These are phyloP conservation scores for Boechera retrofracta DNA, from an alignment of 345 rosid genomes.

Conservation along the genomic window DNA sequence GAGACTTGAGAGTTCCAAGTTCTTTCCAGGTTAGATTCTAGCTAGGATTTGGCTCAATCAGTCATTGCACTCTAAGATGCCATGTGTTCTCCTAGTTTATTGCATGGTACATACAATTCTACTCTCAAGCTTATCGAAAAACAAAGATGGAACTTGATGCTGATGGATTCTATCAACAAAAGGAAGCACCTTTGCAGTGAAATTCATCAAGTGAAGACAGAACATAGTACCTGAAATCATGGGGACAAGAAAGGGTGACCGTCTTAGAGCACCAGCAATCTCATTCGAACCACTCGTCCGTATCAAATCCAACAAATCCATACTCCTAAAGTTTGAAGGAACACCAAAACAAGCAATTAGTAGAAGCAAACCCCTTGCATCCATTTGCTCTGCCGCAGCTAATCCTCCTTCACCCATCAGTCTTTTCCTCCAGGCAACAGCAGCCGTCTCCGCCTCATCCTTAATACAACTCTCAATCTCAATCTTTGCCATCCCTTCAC, in stretches of 20 bases:
- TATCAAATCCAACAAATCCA: slow-evolving; percentile 68
- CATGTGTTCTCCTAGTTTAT: neutral
- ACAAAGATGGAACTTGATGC: slow-evolving; percentile 1
- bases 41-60: neutral
- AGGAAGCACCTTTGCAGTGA: slow-evolving; percentile 16
- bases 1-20: neutral
- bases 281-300: slow-evolving; percentile 47
- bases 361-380: slow-evolving; percentile 78
- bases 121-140: neutral
- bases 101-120: slow-evolving; percentile 18
- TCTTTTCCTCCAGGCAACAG: slow-evolving; percentile 72
- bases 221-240: slow-evolving; percentile 61
- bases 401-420: slow-evolving; percentile 68
- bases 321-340: slow-evolving; percentile 53
- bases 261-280: slow-evolving; percentile 52
- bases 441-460: slow-evolving; percentile 58
- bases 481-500: slow-evolving; percentile 24
- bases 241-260: slow-evolving; percentile 52
- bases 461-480: slow-evolving; percentile 32
- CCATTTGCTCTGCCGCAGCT: slow-evolving; percentile 51
- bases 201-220: neutral
- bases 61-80: neutral
- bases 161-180: neutral
- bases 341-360: slow-evolving; percentile 69
- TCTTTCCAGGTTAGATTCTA: neutral